These are phyloP conservation scores for Alliaria petiolata DNA, from an alignment of 345 rosid species.

Conservation along the genomic window DNA sequence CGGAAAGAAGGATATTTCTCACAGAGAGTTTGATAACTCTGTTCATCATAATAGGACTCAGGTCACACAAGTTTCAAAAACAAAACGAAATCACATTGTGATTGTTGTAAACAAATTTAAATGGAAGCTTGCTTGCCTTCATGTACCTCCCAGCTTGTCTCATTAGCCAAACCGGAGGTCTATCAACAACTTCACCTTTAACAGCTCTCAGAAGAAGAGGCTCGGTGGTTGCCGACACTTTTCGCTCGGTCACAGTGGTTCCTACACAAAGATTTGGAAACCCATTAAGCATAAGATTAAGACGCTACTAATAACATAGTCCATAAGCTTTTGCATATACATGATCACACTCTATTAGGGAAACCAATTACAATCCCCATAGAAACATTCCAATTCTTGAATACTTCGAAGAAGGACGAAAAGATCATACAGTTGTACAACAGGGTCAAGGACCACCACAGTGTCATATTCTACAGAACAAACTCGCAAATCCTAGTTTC, in stretches of 20 bases:
- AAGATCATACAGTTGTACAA: background rate
- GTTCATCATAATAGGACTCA: slow-evolving; percentile 6
- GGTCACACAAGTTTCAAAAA: background rate
- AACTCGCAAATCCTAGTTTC: background rate
- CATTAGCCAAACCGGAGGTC: slow-evolving; percentile 99
- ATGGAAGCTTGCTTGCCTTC: slow-evolving; percentile 87
- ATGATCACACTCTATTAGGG: background rate
- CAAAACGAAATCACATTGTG: background rate
- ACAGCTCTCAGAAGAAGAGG: slow-evolving; percentile 94
- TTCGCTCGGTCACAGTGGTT: slow-evolving; percentile 47
- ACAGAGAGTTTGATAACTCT: slow-evolving; percentile 85
- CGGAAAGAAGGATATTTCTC: slow-evolving; percentile 93
- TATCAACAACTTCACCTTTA: slow-evolving; percentile 81
- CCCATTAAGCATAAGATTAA: background rate
- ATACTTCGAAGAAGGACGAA: background rate
- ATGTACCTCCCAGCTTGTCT: slow-evolving; percentile 99
- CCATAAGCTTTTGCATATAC: background rate
- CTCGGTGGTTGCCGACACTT: slow-evolving; percentile 44
- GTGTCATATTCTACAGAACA: background rate
- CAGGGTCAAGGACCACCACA: background rate
- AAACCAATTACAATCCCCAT: background rate
- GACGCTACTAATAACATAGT: background rate
- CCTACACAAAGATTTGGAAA: slow-evolving; percentile 6
- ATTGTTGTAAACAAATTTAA: background rate
- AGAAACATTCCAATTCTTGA: background rate